Conservation (phyloP, 164 flowering plant genomes). For the Liriodendron chinense region DNA sequence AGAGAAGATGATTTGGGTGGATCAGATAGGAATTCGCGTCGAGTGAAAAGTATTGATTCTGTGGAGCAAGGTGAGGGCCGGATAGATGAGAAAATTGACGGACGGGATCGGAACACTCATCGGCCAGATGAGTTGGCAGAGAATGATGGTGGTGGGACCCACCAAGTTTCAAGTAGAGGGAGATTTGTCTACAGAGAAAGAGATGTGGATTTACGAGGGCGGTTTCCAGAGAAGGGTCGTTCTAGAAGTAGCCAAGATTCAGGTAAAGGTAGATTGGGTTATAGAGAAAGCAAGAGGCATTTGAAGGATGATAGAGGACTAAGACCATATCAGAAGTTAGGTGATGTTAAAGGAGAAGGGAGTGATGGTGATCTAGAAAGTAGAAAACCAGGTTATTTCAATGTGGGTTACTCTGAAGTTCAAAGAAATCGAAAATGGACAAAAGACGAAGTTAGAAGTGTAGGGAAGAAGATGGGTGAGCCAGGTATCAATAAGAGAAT, state of each 20-base stretch:
- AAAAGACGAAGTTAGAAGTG: not conserved
- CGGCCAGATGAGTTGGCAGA: not conserved
- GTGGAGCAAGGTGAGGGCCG: not conserved
- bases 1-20: slow-evolving; percentile 8
- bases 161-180: not conserved
- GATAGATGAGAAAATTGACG: not conserved
- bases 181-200: slow-evolving; percentile 13
- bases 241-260: not conserved
- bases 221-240: not conserved
- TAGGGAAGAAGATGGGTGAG: not conserved
- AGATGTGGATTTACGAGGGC: not conserved
- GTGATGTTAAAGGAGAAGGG: slow-evolving; percentile 1
- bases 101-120: not conserved
- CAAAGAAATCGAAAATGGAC: slow-evolving; percentile 7
- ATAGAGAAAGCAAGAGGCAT: slow-evolving; percentile 5
- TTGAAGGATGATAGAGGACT: not conserved
- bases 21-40: not conserved
- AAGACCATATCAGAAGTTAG: not conserved
- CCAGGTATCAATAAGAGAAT: not conserved
- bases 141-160: slow-evolving; percentile 7
- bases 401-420: not conserved
- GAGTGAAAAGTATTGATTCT: not conserved
- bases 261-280: slow-evolving; percentile 6
- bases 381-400: not conserved
- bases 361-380: not conserved